These are phyloP conservation scores for Candida gorgasii DNA, from an alignment of 805 yeast species.

Conservation along the genomic window DNA sequence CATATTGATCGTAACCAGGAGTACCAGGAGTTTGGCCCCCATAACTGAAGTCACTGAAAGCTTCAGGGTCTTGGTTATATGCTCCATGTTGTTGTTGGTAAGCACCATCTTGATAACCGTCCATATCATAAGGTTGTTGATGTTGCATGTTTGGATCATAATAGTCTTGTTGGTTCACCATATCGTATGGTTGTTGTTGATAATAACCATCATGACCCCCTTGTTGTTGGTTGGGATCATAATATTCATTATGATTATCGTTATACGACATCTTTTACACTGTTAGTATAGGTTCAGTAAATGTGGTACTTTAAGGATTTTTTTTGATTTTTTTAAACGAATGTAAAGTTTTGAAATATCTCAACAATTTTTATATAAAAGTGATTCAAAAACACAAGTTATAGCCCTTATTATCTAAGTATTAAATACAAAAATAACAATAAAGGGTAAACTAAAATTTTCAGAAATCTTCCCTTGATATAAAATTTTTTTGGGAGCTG, in stretches of 20 bases:
- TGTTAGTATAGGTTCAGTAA: slow-evolving; percentile 5
- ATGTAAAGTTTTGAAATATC: slow-evolving; percentile 1
- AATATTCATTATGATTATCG: slow-evolving; percentile 50
- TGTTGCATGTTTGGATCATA: slow-evolving; percentile 48
- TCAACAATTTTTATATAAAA: slow-evolving; percentile 4
- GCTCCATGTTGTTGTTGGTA: slow-evolving; percentile 37
- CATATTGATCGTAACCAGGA: slow-evolving; percentile 67
- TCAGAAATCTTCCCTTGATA: neutral
- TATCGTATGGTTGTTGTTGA: slow-evolving; percentile 30
- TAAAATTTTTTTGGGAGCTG: slow-evolving; percentile 1
- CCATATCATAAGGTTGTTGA: slow-evolving; percentile 52
- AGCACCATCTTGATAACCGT: slow-evolving; percentile 47
- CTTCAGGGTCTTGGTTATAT: slow-evolving; percentile 55
- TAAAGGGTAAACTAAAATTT: slow-evolving; percentile 1
- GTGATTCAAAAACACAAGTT: slow-evolving; percentile 6
- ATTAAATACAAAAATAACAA: slow-evolving; percentile 1
- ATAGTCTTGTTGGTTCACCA: slow-evolving; percentile 42
- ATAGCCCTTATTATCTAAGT: neutral
- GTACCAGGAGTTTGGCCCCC: slow-evolving; percentile 56
- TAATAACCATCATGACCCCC: slow-evolving; percentile 33
- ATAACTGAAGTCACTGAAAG: slow-evolving; percentile 66
- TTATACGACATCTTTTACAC: slow-evolving; percentile 53
- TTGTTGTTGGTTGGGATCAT: slow-evolving; percentile 49
- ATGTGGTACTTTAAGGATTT: neutral
- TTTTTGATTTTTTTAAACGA: slow-evolving; percentile 8